Percentiles rank a stretch among this genome's conserved stretches.
These are phyloP conservation scores for Prunus mume DNA, from an alignment of 306 rosid species.

Conservation along the genomic window DNA sequence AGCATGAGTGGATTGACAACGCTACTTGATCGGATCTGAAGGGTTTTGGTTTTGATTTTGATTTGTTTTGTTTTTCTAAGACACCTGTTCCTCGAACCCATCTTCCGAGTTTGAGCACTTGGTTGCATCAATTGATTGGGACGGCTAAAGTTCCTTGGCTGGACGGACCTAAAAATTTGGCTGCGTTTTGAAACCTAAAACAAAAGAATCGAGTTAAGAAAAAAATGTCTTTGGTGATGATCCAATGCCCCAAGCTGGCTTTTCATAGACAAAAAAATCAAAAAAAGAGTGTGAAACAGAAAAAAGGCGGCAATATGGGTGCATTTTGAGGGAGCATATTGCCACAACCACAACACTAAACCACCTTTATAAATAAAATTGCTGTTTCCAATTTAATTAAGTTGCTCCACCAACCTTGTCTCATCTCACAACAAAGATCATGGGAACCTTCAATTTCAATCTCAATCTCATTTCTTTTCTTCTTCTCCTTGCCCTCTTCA, in stretches of 20 bases:
- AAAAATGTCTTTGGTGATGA: not conserved
- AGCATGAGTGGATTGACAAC: no score
- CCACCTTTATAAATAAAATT: constrained; percentile 1
- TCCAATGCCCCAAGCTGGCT: constrained; percentile 1
- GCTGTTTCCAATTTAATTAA: not conserved
- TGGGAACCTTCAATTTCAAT: constrained; percentile 8
- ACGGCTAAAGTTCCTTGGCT: not conserved
- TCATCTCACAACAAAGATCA: constrained; percentile 1
- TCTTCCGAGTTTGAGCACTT: not conserved
- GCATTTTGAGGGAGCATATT: not conserved
- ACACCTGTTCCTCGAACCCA: not conserved
- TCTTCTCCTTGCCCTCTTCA: constrained; percentile 22
- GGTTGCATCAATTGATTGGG: not conserved
- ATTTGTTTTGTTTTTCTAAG: not conserved
- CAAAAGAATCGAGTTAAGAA: not conserved
- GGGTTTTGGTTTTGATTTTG: not conserved
- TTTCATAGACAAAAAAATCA: not conserved
- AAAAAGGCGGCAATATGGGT: constrained; percentile 4
- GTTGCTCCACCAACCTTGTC: not conserved
- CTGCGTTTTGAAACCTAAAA: not conserved
- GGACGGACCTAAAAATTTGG: not conserved
- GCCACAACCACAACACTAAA: not conserved
- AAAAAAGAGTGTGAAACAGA: not conserved
- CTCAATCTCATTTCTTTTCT: constrained; percentile 8
- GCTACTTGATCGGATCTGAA: not conserved